These are phyloP conservation scores for Emmonsiellopsis sp. DNA, from an alignment of 2,329 filamentous ascomycete species.

Conservation along the genomic window DNA sequence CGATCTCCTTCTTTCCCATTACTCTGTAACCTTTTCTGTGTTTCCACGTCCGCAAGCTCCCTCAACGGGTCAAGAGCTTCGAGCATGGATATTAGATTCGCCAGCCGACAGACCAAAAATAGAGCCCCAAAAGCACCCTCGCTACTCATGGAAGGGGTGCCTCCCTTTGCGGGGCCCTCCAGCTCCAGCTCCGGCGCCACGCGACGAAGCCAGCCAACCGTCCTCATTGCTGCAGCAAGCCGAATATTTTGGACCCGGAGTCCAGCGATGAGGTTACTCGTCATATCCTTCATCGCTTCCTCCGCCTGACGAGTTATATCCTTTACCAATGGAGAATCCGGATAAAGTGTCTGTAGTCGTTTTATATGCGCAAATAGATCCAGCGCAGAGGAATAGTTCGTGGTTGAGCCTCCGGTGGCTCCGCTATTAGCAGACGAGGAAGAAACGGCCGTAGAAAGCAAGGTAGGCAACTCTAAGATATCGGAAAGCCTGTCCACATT, in stretches of 20 bases:
- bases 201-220: slow-evolving; percentile 80
- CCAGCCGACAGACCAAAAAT: slow-evolving; percentile 77
- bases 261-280: slow-evolving; percentile 67
- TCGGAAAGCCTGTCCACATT: slow-evolving; percentile 87
- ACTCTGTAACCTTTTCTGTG: slow-evolving; percentile 32
- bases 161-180: slow-evolving; percentile 34
- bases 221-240: slow-evolving; percentile 80
- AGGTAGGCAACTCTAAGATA: slow-evolving; percentile 76
- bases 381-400: slow-evolving; percentile 79
- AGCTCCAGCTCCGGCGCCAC: slow-evolving; percentile 80
- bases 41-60: slow-evolving; percentile 84
- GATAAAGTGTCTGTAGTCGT: slow-evolving; percentile 72
- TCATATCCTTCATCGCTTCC: slow-evolving; percentile 79
- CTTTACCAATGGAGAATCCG: slow-evolving; percentile 63
- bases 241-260: slow-evolving; percentile 73
- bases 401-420: slow-evolving; percentile 36
- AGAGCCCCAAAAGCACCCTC: slow-evolving; percentile 70
- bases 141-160: slow-evolving; percentile 14
- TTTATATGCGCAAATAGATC: slow-evolving; percentile 93
- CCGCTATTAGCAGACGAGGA: slow-evolving; percentile 31
- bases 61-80: slow-evolving; percentile 75
- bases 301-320: slow-evolving; percentile 71
- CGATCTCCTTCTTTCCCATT: slow-evolving; percentile 15
- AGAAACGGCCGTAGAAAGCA: slow-evolving; percentile 65
- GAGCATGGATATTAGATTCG: slow-evolving; percentile 68